Percentiles rank a stretch among this genome's conserved stretches.
These are phyloP conservation scores for Iris macrosiphon DNA, from an alignment of 106 monocot genomes.

Conservation along the genomic window DNA sequence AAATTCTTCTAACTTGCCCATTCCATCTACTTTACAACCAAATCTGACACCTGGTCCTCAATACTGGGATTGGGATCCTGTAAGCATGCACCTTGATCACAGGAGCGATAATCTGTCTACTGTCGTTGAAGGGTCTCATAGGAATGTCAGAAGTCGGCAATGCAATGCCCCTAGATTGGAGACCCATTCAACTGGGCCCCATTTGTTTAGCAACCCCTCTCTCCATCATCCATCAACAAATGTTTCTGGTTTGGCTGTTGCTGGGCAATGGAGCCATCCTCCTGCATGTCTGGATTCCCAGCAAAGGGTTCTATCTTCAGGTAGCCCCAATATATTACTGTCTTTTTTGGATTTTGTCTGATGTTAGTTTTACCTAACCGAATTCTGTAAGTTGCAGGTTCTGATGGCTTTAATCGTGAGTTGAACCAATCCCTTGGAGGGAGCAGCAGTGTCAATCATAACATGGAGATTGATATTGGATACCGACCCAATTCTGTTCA, in stretches of 20 bases:
- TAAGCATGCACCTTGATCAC: neutral
- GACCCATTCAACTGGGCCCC: constrained; percentile 4
- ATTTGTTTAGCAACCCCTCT: constrained; percentile 15
- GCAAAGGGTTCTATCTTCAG: constrained; percentile 13
- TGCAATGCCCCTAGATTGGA: constrained; percentile 14
- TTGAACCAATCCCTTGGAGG: constrained; percentile 9
- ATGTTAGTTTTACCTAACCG: neutral
- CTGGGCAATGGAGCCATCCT: constrained; percentile 11
- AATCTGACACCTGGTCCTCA: constrained; percentile 17
- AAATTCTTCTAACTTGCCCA: constrained; percentile 28
- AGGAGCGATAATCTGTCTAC: constrained; percentile 6
- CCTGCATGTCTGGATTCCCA: neutral
- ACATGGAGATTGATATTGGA: neutral
- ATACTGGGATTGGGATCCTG: constrained; percentile 9
- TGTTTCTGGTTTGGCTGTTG: constrained; percentile 10
- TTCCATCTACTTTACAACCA: constrained; percentile 12
- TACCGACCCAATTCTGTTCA: constrained; percentile 1
- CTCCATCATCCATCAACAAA: constrained; percentile 10
- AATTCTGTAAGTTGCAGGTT: neutral
- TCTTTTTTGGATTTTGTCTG: neutral
- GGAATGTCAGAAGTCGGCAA: constrained; percentile 57
- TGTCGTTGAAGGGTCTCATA: constrained; percentile 34
- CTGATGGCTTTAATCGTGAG: constrained; percentile 10
- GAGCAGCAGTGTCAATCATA: neutral
- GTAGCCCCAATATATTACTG: neutral